Base-by-base conservation (phyloP, 768 basidiomycete species). In the Amanita pallidorosea region DNA sequence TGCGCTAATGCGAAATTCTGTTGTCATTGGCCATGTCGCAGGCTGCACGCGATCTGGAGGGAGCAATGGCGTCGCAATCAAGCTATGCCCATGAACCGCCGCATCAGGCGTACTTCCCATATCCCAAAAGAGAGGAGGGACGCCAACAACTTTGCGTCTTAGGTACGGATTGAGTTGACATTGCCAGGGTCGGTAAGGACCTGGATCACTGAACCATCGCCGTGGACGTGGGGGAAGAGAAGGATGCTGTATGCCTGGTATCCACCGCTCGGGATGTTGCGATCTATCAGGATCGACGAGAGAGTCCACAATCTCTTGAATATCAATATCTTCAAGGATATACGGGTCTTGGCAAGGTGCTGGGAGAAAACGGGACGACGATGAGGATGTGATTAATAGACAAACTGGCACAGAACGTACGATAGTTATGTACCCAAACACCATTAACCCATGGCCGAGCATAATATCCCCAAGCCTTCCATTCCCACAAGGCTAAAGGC, bases 391-490 rank as follows among this genome's bases (percentile, higher is more conserved):
- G 36, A 23, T 4, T 17, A 37, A 33, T 20, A 27, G 20, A 20
- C 47, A 35, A 17, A 27, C 18, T n/a, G n/a, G n/a, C 36, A 7
- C 20, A 43, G 18, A 54, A 70, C 77, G 55, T 63, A 69, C 76
- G 69, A 18, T 69, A 62, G 58, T 79, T 78, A 47, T 59, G 56
- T 6, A 72, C 70, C 20, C 61, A 54, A 3, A 73, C 62, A 29
- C 62, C 61, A 41, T 70, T 69, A 7, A 76, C 54, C 15, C 55
- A 56, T 9, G 79, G 79, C 31, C 70, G 69, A 5, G 79, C 74
- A 65, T 73, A 79, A 49, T 76, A 73, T 1, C 74, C 79, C 58
- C 74, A 80, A 35, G 71, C 70, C 55, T 76, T 74, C 76, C 77
- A 81, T 35, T 76, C 77, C 34, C 42, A 34, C 15, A 51, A 25